Conservation (phyloP, 345 rosid genomes). For the Arabidopsis thaliana region DNA sequence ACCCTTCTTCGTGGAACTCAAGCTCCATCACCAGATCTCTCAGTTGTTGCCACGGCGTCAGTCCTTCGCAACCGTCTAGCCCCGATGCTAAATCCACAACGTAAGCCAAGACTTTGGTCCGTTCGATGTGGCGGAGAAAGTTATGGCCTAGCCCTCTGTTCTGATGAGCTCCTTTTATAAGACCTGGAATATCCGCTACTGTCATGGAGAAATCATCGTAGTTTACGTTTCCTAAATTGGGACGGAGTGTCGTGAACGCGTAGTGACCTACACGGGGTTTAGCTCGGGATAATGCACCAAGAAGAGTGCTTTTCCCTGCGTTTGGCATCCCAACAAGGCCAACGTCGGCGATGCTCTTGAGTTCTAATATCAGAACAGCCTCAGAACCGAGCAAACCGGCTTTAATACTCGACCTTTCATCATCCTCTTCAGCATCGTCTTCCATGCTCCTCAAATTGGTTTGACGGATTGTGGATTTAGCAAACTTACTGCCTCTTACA, state of each 20-base stretch:
- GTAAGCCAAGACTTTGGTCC: constrained; percentile 92
- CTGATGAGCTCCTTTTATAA: constrained; percentile 86
- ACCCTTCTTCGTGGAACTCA: constrained; percentile 81
- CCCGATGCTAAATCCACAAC: constrained; percentile 86
- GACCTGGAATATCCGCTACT: constrained; percentile 96
- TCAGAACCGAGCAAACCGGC: constrained; percentile 72
- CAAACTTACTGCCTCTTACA: constrained; percentile 49
- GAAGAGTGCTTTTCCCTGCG: constrained; percentile 93
- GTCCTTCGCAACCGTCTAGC: constrained; percentile 70
- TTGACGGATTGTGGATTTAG: constrained; percentile 26
- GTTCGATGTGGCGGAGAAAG: constrained; percentile 87
- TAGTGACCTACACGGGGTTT: constrained; percentile 84
- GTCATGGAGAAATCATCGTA: constrained; percentile 82
- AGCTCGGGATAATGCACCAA: constrained; percentile 85
- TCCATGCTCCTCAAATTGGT: constrained; percentile 27
- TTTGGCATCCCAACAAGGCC: constrained; percentile 98
- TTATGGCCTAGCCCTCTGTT: constrained; percentile 91
- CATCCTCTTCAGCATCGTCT: constrained; percentile 43
- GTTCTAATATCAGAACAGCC: constrained; percentile 70
- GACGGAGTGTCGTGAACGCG: constrained; percentile 89
- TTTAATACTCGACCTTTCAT: constrained; percentile 47
- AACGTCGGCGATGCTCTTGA: constrained; percentile 95
- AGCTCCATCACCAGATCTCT: constrained; percentile 80
- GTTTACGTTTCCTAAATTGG: constrained; percentile 83
- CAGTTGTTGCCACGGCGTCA: constrained; percentile 85